Base-by-base conservation (phyloP, 2,329 filamentous ascomycete genomes). In the Colletotrichum sublineola region DNA sequence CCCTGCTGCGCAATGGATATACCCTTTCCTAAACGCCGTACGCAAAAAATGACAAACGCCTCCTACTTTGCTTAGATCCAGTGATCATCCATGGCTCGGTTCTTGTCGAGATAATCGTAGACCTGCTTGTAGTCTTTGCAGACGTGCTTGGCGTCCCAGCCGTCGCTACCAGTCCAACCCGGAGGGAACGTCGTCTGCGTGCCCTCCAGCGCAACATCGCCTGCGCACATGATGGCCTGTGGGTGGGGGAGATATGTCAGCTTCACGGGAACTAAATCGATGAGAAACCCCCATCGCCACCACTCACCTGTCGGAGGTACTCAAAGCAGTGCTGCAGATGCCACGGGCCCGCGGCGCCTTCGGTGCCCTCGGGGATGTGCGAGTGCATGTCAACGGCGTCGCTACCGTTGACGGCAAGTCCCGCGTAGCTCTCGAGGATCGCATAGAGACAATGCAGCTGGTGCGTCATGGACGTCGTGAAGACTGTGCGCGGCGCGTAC, bases 71-170 rank as follows among this genome's bases (percentile, higher is more conserved):
- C 29, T 73, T 48, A 84, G 71, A 84, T 83, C 82, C 82, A 84
- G 12, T 76, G 75, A 8, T 79, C 75, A 52, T 84, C 78, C 55
- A 81, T 71, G 3, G 77, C 81, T 52, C 82, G 75, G 38, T 80
- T 80, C 50, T 74, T 75, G 48, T 83, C 79, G 11, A 84, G 73
- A 55, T 83, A 79, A 8, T 76, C 75, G 44, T 79, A 75, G 15
- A 84, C 76, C 71, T 81, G 77, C 20, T 74, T 74, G 44, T 82
- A 83, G 73, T 84, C 79, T 74, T 81, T 81, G 70, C 82, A 84
- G 7, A 84, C 81, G 67, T 84, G 82, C 76, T 81, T 82, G 29
- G 82, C 81, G 61, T 84, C 82, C 83, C 82, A 85, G 0, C 83
- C 83, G 63, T 85, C 83, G 58, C 80, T 82, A 6, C 82, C 83